Conservation (phyloP, 352 stramenopile genomes). For the Albugo laibachii region DNA sequence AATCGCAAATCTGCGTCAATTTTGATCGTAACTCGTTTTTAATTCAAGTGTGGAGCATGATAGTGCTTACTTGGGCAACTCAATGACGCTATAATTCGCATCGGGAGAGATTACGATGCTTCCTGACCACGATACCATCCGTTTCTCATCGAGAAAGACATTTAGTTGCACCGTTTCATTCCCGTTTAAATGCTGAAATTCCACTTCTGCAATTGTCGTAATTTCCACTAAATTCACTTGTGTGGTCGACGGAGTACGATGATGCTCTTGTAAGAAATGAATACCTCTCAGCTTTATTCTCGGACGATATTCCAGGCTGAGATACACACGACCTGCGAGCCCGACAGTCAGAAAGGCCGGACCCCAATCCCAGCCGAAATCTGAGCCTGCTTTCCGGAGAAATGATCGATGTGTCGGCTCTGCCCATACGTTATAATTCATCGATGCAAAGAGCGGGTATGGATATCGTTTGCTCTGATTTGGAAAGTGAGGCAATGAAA, state of each 20-base stretch:
- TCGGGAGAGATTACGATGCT: not conserved
- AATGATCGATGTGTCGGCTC: conserved; percentile 62
- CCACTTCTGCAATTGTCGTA: too few relatives aligned
- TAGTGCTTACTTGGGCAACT: too few relatives aligned
- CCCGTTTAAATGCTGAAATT: too few relatives aligned
- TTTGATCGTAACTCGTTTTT: too few relatives aligned
- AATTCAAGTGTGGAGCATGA: too few relatives aligned
- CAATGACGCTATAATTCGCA: not conserved
- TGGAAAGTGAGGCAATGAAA: conserved; percentile 2
- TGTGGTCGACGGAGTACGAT: too few relatives aligned
- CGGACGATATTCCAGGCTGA: conserved; percentile 14
- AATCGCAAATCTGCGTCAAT: conserved; percentile 15
- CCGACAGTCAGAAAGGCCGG: conserved; percentile 44
- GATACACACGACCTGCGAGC: conserved; percentile 26
- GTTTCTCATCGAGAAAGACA: conserved; percentile 21
- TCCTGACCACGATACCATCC: not conserved
- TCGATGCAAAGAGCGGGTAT: conserved; percentile 51
- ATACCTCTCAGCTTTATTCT: conserved; percentile 14
- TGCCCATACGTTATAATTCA: conserved; percentile 63
- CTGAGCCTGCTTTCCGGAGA: conserved; percentile 63
- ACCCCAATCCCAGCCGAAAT: conserved; percentile 81
- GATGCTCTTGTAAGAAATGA: conserved; percentile 23
- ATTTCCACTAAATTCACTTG: conserved; percentile 6
- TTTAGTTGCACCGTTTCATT: conserved; percentile 22
- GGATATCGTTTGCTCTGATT: conserved; percentile 31